Percentiles rank a stretch among this genome's conserved stretches.
phyloP scores from a whole-genome alignment of 2,329 filamentous ascomycete species.

The Zasmidium citrigriseum region DNA sequence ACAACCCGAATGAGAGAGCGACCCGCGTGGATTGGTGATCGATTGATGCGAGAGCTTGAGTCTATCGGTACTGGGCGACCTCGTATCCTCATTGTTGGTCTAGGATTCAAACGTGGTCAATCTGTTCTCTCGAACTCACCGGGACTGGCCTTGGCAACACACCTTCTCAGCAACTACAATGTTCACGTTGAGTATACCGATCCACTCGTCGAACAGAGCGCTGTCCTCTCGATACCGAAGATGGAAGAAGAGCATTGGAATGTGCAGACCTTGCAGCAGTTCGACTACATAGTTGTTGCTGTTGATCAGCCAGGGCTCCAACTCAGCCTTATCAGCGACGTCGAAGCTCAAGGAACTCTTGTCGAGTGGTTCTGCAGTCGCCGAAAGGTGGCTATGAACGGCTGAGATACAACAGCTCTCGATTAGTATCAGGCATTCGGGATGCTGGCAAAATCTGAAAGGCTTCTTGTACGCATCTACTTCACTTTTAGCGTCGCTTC shows the following conservation, averaged over 20 bases:
- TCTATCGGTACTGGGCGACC: background rate
- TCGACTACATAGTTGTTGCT: constrained; percentile 6
- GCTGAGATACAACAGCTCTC: no score
- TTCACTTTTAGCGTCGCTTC: background rate
- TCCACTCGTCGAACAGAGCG: constrained; percentile 7
- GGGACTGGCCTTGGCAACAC: constrained; percentile 7
- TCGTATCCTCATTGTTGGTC: constrained; percentile 7
- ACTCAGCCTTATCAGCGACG: background rate
- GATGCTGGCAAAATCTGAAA: no score
- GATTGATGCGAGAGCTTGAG: constrained; percentile 32
- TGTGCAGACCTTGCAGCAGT: background rate
- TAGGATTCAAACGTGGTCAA: constrained; percentile 14
- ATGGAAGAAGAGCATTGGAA: constrained; percentile 1
- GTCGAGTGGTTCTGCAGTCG: background rate
- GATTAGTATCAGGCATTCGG: no score
- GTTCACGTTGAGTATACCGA: constrained; percentile 10
- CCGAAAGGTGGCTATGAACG: no score
- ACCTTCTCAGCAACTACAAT: constrained; percentile 6
- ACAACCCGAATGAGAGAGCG: constrained; percentile 48
- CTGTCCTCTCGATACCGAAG: background rate
- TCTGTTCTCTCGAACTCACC: constrained; percentile 9
- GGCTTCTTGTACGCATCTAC: no score
- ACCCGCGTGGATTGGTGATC: constrained; percentile 43
- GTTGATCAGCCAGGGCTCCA: constrained; percentile 6
- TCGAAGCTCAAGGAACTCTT: background rate